A percentile compares a stretch with the other conserved stretches of the same genome.
Conservation (phyloP, 1,139 yeast species). For the Pichia sp. region DNA sequence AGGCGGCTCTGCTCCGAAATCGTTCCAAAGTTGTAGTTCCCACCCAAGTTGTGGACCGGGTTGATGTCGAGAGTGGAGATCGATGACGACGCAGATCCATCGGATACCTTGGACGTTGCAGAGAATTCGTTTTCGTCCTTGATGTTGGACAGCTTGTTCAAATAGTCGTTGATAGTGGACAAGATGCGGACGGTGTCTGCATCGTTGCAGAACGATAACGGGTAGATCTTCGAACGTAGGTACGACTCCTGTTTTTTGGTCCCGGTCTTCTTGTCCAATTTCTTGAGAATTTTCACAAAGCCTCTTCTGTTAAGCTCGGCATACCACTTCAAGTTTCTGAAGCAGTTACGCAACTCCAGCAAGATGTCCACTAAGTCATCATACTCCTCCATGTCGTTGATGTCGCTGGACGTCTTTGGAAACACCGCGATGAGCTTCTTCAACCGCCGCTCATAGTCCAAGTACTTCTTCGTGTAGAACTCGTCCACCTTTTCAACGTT, state of each 20-base stretch:
- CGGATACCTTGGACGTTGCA: constrained; percentile 10
- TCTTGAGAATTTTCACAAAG: constrained; percentile 81
- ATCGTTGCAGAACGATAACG: constrained; percentile 76
- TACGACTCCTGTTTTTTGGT: constrained; percentile 64
- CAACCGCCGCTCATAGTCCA: constrained; percentile 71
- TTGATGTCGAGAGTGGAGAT: constrained; percentile 24
- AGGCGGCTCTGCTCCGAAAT: background rate
- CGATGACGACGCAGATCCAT: constrained; percentile 21
- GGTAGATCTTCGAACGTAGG: constrained; percentile 63
- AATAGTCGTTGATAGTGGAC: constrained; percentile 49
- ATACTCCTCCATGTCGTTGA: constrained; percentile 57
- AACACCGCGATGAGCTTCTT: constrained; percentile 40
- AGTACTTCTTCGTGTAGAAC: constrained; percentile 67
- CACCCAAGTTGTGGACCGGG: constrained; percentile 2
- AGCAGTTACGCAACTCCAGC: constrained; percentile 70
- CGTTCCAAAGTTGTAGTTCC: background rate
- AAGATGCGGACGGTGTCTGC: constrained; percentile 52
- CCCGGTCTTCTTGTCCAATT: constrained; percentile 82
- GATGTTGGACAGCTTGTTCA: constrained; percentile 38
- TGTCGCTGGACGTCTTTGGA: constrained; percentile 16
- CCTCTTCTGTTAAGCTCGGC: constrained; percentile 93
- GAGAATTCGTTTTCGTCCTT: background rate
- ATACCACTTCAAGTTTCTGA: constrained; percentile 85
- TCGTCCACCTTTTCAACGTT: constrained; percentile 78
- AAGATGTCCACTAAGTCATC: constrained; percentile 76